Base-by-base conservation (phyloP, 2,329 filamentous ascomycete species). In the Fonsecaea nubica region DNA sequence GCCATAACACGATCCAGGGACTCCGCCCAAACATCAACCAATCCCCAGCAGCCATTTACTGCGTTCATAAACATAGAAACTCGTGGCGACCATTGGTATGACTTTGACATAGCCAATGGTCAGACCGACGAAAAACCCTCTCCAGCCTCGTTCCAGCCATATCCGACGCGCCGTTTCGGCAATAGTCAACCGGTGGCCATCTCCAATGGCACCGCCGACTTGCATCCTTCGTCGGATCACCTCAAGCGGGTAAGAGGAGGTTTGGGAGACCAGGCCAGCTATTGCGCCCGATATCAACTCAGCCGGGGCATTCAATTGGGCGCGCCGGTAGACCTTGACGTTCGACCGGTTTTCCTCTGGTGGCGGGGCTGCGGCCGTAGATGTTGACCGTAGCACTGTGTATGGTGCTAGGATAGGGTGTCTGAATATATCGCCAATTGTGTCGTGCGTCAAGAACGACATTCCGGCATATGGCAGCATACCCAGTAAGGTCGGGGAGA, bases 401-500 rank as follows among this genome's bases (percentile, higher is more conserved):
- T 92, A 91, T 54, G 84, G 77, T 4, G 90, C 88, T 6, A 97
- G 74, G 0, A 77, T 70, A 0, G 89, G 89, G 63, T 86, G 84
- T 18, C 93, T 92, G 73, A 99, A 85, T 55, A 95, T 75, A 77
- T 99, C 95, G 67, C 92, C 92, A 48, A 90, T 87, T 4, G 92
- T 92, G 78, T 99, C 95, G 80, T 99, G 95, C 0, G 92, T 96
- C 48, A 99, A 85, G 80, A 99, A 99, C 0, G 93, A 97, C 75
- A 96, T 90, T 73, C 95, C 95, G 0, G 95, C 95, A 75, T 99
- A 99, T 0, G 95, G 95, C 0, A 99, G 82, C 94, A 99, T 99
- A 73, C 95, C 95, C 67, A 96, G 84, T 4, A 99, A 79, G 0
- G 95, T 98, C 0, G 94, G 92, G 0, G 89, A 87, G 78, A 99